These are phyloP conservation scores for Heimioporus retisporus DNA, from an alignment of 1,284 basidiomycete genomes.

Conservation along the genomic window DNA sequence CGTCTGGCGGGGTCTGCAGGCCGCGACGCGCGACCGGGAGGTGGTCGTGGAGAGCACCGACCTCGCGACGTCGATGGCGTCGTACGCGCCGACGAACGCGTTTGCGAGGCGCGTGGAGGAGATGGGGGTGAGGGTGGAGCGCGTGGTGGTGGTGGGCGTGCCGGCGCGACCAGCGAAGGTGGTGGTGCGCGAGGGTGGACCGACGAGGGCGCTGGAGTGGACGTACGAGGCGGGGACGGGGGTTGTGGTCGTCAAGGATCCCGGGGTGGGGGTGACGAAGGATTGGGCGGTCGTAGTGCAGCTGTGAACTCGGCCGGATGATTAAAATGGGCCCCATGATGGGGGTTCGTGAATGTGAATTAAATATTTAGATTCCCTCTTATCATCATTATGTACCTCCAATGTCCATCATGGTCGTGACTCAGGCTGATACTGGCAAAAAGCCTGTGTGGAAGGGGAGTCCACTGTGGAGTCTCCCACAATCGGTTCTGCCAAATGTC, in stretches of 20 bases:
- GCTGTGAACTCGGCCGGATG: conserved; percentile 25
- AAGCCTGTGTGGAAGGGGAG: no score
- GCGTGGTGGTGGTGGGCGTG: conserved; percentile 84
- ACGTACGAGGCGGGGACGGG: conserved; percentile 54
- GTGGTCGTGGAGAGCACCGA: conserved; percentile 57
- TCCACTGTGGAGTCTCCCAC: no score
- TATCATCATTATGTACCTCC: no score
- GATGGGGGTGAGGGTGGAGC: conserved; percentile 80
- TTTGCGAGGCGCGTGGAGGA: conserved; percentile 71
- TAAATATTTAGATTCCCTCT: no score
- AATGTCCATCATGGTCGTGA: no score
- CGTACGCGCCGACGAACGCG: conserved; percentile 66
- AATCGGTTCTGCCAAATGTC: no score
- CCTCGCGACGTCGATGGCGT: conserved; percentile 56
- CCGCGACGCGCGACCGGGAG: conserved; percentile 50
- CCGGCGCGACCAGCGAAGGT: conserved; percentile 65
- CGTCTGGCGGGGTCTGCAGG: conserved; percentile 85
- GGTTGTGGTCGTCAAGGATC: conserved; percentile 83
- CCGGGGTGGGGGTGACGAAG: conserved; percentile 68
- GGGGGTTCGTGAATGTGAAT: no score
- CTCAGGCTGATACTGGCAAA: no score
- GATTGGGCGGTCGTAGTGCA: conserved; percentile 77
- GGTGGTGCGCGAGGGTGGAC: conserved; percentile 67
- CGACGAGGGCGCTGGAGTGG: conserved; percentile 56
- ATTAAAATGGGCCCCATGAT: no score